These are phyloP conservation scores for Nemania diffusa DNA, from an alignment of 2,329 filamentous ascomycete species.

Conservation along the genomic window DNA sequence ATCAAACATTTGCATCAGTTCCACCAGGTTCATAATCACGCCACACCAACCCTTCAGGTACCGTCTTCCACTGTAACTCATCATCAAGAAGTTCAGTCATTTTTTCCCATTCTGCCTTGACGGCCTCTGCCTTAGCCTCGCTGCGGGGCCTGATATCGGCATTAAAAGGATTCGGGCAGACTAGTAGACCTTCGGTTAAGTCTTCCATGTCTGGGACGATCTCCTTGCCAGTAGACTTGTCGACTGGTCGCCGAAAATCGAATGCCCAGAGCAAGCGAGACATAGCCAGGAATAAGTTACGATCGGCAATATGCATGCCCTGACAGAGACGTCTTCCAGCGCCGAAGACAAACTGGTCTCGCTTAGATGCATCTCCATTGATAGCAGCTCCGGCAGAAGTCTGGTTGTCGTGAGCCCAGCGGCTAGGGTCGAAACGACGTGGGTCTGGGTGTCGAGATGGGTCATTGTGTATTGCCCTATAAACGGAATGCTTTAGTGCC, in stretches of 20 bases:
- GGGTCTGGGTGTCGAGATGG: slow-evolving; percentile 53
- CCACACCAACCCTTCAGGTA: slow-evolving; percentile 43
- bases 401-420: slow-evolving; percentile 42
- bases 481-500: neutral
- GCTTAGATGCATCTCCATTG: slow-evolving; percentile 45
- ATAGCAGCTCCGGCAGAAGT: slow-evolving; percentile 47
- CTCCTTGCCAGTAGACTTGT: slow-evolving; percentile 35
- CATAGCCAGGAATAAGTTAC: slow-evolving; percentile 50
- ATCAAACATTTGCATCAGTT: slow-evolving; percentile 1
- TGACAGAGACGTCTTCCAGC: slow-evolving; percentile 59
- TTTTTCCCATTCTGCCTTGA: slow-evolving; percentile 40
- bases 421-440: slow-evolving; percentile 54
- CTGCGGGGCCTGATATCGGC: slow-evolving; percentile 40
- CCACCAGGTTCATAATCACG: slow-evolving; percentile 38
- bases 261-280: slow-evolving; percentile 62
- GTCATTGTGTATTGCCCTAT: slow-evolving; percentile 59
- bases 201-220: slow-evolving; percentile 39
- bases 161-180: slow-evolving; percentile 37
- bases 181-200: slow-evolving; percentile 36
- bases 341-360: slow-evolving; percentile 47
- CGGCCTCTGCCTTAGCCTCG: slow-evolving; percentile 30
- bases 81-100: slow-evolving; percentile 42
- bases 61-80: slow-evolving; percentile 44
- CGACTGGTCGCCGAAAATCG: slow-evolving; percentile 46
- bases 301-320: slow-evolving; percentile 50